Conservation (phyloP, 2,329 filamentous ascomycete genomes). For the Leptodontidium sp. region DNA sequence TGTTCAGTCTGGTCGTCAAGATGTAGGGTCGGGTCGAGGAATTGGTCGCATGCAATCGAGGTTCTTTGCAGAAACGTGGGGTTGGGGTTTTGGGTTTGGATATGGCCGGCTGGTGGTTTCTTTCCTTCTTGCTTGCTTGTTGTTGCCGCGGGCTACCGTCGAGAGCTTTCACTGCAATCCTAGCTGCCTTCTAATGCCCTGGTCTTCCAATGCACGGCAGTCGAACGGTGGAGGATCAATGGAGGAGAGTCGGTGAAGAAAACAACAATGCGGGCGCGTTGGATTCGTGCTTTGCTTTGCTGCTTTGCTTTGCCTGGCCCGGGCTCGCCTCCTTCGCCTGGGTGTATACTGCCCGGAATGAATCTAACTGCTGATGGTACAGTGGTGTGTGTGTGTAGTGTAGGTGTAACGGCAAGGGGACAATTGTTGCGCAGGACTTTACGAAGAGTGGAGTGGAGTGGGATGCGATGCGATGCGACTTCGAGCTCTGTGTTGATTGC, state of each 20-base stretch:
- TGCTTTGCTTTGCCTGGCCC: conserved; percentile 1
- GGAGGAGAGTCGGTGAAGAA: conserved; percentile 25
- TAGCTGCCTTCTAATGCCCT: neutral
- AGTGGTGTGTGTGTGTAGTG: neutral
- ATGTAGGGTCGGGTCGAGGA: conserved; percentile 16
- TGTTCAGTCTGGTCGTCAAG: conserved; percentile 20
- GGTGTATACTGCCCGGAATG: conserved; percentile 9
- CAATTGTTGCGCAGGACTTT: conserved; percentile 11
- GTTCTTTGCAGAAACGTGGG: conserved; percentile 25
- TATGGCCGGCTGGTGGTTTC: conserved; percentile 10
- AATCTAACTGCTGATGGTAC: neutral
- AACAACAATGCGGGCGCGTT: conserved; percentile 21
- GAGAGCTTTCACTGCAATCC: conserved; percentile 4
- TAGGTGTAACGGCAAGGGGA: conserved; percentile 9
- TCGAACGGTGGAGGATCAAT: conserved; percentile 19
- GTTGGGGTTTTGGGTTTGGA: conserved; percentile 14
- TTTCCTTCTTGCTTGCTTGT: neutral
- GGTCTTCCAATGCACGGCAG: conserved; percentile 5
- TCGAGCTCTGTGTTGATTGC: conserved; percentile 12
- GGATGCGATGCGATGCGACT: neutral
- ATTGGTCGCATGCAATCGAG: conserved; percentile 27
- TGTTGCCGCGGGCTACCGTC: conserved; percentile 5
- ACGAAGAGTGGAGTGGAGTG: neutral
- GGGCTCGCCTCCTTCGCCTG: neutral
- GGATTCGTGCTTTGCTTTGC: conserved; percentile 1